A percentile compares a stretch with the other conserved stretches of the same genome.
Conservation (phyloP, 768 basidiomycete species). For the Tylopilus rubrobrunneus region DNA sequence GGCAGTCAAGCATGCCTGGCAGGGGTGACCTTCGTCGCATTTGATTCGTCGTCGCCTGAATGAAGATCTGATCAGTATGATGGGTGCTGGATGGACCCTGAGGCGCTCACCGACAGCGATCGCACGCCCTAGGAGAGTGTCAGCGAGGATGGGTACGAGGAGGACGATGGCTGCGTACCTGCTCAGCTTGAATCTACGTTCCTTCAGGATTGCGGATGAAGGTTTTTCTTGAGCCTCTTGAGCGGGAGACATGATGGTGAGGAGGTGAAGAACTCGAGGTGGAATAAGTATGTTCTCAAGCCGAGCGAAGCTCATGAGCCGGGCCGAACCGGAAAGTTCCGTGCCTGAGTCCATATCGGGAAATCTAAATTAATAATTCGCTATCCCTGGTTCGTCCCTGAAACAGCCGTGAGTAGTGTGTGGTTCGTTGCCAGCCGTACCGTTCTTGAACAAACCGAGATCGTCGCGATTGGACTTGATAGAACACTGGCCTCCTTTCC, state of each 20-base stretch:
- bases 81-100: neutral
- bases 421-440: conserved; percentile 8
- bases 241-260: conserved; percentile 25
- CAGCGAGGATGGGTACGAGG: neutral
- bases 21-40: conserved; percentile 87
- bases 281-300: conserved; percentile 26
- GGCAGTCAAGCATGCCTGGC: conserved; percentile 82
- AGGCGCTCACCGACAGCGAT: conserved; percentile 77
- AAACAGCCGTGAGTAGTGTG: conserved; percentile 20
- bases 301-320: conserved; percentile 7
- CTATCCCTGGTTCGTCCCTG: neutral
- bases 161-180: conserved; percentile 44
- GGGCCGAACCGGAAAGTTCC: conserved; percentile 29
- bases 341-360: conserved; percentile 1
- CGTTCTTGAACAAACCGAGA: conserved; percentile 10
- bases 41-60: conserved; percentile 76
- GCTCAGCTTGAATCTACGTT: conserved; percentile 84
- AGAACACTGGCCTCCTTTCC: conserved; percentile 16
- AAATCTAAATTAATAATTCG: neutral
- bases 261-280: conserved; percentile 1
- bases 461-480: conserved; percentile 20
- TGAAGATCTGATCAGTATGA: neutral
- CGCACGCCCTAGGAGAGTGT: conserved; percentile 64
- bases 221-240: conserved; percentile 42
- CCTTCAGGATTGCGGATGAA: conserved; percentile 57